Evolutionary conservation across 2,329 filamentous ascomycete species (phyloP), one percentile per base, ranked within the genome.

Genomic region (Phyllosticta ampelicida): DNA sequence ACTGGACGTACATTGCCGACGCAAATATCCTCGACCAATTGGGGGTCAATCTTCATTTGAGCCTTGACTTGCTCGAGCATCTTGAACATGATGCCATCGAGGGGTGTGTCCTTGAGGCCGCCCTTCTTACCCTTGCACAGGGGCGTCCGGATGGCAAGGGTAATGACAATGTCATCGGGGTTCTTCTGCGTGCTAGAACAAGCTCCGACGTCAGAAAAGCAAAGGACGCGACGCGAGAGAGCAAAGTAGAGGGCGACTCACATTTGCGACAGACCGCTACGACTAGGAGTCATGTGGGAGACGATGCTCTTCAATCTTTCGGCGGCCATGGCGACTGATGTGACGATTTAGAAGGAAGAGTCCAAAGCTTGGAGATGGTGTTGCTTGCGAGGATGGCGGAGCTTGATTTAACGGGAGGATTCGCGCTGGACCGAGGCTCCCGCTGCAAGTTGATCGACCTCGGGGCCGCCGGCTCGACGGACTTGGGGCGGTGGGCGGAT

Each of bases 161-260:
- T 99, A 70, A 97, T 96, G 71, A 99, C 94, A 57, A 99, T 81
- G 78, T 99, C 94, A 72, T 97, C 92, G 65, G 91, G 84, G 74
- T 95, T 95, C 79, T 97, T 91, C 66, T 89, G 85, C 60, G 89
- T 90, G 69, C 90, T 96, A 66, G n/a, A 44, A n/a, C 36, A 44
- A 44, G 36, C 36, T 44, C 36, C 36, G 36, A 44, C 11, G 36
- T 44, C 36, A 44, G 50, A 10, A 16, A 26, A n/a, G n/a, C n/a
- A n/a, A n/a, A n/a, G 9, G 10, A 54, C 48, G 19, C 11, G 50
- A 62, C 53, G 49, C 30, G 48, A 44, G 55, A 50, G 16, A 54
- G 52, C 23, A 36, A 49, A 60, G 20, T 30, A 51, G 21, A 30
- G 54, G n/a, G 60, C 58, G 58, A 69, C 86, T 79, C 82, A 95